These are phyloP conservation scores for carrot (Daucus carota) DNA, from an alignment of 129 eudicot species.

Conservation along the genomic window DH1_v3.0 NC_030385.2:2246001-2246500, in stretches of 20 bases:
- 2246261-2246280: background rate
- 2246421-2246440: slow-evolving; percentile 12
- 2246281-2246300: background rate
- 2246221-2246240: background rate
- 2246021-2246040: too few species aligned
- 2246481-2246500: slow-evolving; percentile 31
- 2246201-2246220: background rate
- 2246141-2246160: background rate
- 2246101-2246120: too few species aligned
- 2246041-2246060: too few species aligned
- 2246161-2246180: background rate
- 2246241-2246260: background rate
- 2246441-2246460: slow-evolving; percentile 13
- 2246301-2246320: background rate
- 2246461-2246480: slow-evolving; percentile 30
- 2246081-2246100: too few species aligned
- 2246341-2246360: background rate
- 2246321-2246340: background rate
- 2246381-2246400: background rate
- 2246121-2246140: too few species aligned
- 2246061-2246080: too few species aligned
- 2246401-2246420: background rate
- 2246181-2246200: background rate
- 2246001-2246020: too few species aligned
- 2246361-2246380: background rate